phyloP scores from a whole-genome alignment of 257 asterid genomes.

The Nicotiana sylvestris region DNA sequence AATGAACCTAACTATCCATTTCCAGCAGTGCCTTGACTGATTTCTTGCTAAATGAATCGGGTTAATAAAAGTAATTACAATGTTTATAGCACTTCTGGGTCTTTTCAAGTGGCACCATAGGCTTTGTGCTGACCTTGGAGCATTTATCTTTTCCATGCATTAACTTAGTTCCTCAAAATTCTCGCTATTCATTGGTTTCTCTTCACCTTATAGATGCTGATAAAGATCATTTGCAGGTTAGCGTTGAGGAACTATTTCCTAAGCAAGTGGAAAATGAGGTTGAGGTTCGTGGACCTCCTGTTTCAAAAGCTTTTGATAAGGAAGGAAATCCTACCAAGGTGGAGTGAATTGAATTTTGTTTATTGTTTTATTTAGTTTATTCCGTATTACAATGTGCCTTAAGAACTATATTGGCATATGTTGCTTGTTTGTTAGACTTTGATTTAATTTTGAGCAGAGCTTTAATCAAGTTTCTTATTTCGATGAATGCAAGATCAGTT shows the following conservation, averaged over 20 bases:
- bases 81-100: neutral
- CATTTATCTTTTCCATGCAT: neutral
- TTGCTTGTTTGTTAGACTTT: neutral
- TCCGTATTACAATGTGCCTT: neutral
- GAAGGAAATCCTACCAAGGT: constrained; percentile 97
- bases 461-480: neutral
- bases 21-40: neutral
- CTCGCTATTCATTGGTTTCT: neutral
- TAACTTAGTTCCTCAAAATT: neutral
- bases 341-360: constrained; percentile 10
- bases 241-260: constrained; percentile 44
- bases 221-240: constrained; percentile 44
- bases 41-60: neutral
- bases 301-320: constrained; percentile 77
- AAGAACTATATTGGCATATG: neutral
- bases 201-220: neutral
- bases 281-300: constrained; percentile 97
- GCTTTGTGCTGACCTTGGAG: neutral
- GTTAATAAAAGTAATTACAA: neutral
- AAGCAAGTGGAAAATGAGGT: constrained; percentile 74
- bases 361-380: neutral
- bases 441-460: neutral
- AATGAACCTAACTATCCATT: neutral
- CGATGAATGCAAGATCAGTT: neutral
- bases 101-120: neutral